Conservation (phyloP, 2,329 filamentous ascomycete genomes). For the Botrytis tulipae region DNA sequence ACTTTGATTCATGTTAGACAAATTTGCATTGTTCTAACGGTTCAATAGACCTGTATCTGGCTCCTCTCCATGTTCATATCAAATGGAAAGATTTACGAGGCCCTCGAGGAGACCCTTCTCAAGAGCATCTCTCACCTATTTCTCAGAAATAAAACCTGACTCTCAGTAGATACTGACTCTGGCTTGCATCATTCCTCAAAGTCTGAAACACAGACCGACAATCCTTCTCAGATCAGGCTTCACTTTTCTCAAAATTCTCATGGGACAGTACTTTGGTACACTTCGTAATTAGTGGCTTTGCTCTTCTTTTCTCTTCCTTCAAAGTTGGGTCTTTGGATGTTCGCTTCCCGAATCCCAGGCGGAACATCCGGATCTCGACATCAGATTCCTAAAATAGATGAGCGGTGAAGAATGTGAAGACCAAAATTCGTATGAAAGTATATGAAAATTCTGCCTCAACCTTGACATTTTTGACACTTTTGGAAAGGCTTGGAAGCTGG, state of each 20-base stretch:
- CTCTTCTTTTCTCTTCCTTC: background rate
- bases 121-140: background rate
- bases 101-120: background rate
- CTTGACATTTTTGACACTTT: background rate
- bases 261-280: background rate
- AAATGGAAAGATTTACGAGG: background rate
- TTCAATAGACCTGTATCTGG: slow-evolving; percentile 5
- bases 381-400: slow-evolving; percentile 12
- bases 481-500: background rate
- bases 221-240: slow-evolving; percentile 15
- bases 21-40: background rate
- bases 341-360: slow-evolving; percentile 11
- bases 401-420: slow-evolving; percentile 17
- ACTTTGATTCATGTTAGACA: slow-evolving; percentile 13
- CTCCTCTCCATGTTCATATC: background rate
- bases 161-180: slow-evolving; percentile 1
- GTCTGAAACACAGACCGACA: slow-evolving; percentile 7
- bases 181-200: background rate
- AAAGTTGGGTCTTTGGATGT: slow-evolving; percentile 1
- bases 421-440: background rate
- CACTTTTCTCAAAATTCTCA: background rate
- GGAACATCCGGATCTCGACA: slow-evolving; percentile 13
- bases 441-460: slow-evolving; percentile 11
- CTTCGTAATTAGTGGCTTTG: slow-evolving; percentile 10
- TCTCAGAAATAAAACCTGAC: background rate